Conservation (phyloP, 2,329 filamentous ascomycete genomes). For the Penicillium oxalicum region DNA sequence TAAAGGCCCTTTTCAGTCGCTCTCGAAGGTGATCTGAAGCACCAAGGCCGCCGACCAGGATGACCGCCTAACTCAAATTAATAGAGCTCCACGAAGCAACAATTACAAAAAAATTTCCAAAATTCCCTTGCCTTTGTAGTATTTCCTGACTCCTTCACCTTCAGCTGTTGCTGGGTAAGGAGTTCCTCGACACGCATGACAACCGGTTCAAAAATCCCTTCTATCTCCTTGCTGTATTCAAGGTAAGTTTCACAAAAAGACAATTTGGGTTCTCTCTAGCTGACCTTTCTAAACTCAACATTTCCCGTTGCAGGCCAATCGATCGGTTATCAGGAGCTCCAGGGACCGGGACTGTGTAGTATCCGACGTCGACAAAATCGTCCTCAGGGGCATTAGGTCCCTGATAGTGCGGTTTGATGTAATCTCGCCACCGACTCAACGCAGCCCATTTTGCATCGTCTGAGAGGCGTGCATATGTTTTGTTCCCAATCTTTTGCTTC, state of each 20-base stretch:
- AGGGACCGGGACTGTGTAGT: constrained; percentile 18
- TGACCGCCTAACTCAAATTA: constrained; percentile 19
- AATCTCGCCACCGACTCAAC: constrained; percentile 26
- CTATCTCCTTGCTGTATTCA: constrained; percentile 15
- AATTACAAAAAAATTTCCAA: neutral
- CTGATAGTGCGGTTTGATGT: constrained; percentile 22
- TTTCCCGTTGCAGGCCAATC: constrained; percentile 11
- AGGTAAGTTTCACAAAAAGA: neutral
- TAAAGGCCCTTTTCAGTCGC: constrained; percentile 20
- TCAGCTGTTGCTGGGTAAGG: constrained; percentile 17
- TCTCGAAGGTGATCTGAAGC: constrained; percentile 32
- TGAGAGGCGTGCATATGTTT: constrained; percentile 23
- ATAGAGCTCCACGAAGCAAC: neutral
- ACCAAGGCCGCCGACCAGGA: constrained; percentile 39
- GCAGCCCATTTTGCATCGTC: constrained; percentile 22
- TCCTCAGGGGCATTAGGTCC: constrained; percentile 16
- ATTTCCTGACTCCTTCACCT: constrained; percentile 1
- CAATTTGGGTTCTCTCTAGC: neutral
- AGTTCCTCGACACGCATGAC: constrained; percentile 22
- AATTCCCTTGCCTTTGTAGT: constrained; percentile 5
- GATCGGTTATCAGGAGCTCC: constrained; percentile 16
- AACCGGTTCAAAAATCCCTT: constrained; percentile 26
- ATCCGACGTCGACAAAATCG: constrained; percentile 15
- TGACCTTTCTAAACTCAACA: constrained; percentile 17
- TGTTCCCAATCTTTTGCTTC: constrained; percentile 20